phyloP scores from a whole-genome alignment of 345 rosid genomes.

The Salix brachista region DNA sequence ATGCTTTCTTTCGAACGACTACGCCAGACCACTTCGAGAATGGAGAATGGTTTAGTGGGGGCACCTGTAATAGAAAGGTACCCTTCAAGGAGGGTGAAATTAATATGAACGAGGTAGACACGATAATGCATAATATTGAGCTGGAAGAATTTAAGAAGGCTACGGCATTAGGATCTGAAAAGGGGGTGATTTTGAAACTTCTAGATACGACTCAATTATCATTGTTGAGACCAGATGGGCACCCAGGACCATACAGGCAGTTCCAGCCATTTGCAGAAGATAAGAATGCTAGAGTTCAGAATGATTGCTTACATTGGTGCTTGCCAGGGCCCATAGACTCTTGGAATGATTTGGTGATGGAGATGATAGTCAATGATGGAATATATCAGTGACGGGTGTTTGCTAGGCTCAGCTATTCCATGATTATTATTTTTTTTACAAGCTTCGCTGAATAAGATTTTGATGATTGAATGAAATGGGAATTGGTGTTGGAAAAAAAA shows the following conservation, averaged over 20 bases:
- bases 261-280: conserved; percentile 23
- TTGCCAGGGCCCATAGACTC: conserved; percentile 45
- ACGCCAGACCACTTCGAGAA: conserved; percentile 53
- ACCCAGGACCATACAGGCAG: conserved; percentile 29
- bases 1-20: conserved; percentile 36
- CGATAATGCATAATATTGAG: conserved; percentile 27
- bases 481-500: neutral
- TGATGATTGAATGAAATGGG: neutral
- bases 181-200: conserved; percentile 21
- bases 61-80: conserved; percentile 37
- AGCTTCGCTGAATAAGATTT: neutral
- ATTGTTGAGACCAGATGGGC: conserved; percentile 35
- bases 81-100: conserved; percentile 28
- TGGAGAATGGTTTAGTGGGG: conserved; percentile 45
- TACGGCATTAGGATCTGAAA: conserved; percentile 8
- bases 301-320: conserved; percentile 45
- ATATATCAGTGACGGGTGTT: neutral
- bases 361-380: conserved; percentile 14
- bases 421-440: neutral
- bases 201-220: conserved; percentile 31
- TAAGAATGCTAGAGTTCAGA: conserved; percentile 21
- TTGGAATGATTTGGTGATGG: conserved; percentile 41
- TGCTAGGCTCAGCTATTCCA: neutral
- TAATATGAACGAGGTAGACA: conserved; percentile 16
- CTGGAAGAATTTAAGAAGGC: conserved; percentile 39